A percentile compares a stretch with the other conserved stretches of the same genome.
Evolutionary conservation across 2,329 filamentous ascomycete species (phyloP).

Genomic region (Stachybotrys elegans): DNA sequence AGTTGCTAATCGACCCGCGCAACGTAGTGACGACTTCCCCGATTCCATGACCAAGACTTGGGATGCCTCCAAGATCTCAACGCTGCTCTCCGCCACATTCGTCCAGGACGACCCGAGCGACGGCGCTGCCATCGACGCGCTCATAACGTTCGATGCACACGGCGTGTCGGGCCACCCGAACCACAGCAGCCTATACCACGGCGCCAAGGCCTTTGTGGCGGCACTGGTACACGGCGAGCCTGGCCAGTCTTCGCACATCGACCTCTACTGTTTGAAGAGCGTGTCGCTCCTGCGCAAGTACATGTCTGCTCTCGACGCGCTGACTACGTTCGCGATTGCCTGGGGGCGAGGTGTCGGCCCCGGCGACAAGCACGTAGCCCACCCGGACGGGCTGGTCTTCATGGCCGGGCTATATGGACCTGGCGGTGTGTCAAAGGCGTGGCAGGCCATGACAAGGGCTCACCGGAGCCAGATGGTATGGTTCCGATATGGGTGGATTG

Average conservation of each 20-base stretch:
- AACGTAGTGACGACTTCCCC: slow-evolving; percentile 76
- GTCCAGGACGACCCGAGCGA: slow-evolving; percentile 56
- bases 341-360: too few relatives aligned
- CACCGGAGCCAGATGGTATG: slow-evolving; percentile 97
- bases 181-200: slow-evolving; percentile 83
- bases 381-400: slow-evolving; percentile 60
- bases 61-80: slow-evolving; percentile 65
- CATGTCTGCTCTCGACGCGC: slow-evolving; percentile 66
- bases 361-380: slow-evolving; percentile 26
- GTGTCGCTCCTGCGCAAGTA: slow-evolving; percentile 79
- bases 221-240: slow-evolving; percentile 58
- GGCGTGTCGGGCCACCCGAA: slow-evolving; percentile 90
- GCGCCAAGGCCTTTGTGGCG: slow-evolving; percentile 68
- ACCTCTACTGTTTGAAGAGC: slow-evolving; percentile 77
- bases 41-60: slow-evolving; percentile 84
- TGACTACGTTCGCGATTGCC: slow-evolving; percentile 64
- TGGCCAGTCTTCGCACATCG: slow-evolving; percentile 67
- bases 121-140: slow-evolving; percentile 60
- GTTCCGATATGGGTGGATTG: slow-evolving; percentile 97
- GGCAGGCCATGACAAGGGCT: slow-evolving; percentile 81
- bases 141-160: slow-evolving; percentile 80
- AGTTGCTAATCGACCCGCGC: too few relatives aligned
- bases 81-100: slow-evolving; percentile 68
- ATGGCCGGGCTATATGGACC: slow-evolving; percentile 63
- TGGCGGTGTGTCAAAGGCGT: slow-evolving; percentile 52